Conservation (phyloP, 2,329 filamentous ascomycete species). For the Fusarium tupiense region DNA sequence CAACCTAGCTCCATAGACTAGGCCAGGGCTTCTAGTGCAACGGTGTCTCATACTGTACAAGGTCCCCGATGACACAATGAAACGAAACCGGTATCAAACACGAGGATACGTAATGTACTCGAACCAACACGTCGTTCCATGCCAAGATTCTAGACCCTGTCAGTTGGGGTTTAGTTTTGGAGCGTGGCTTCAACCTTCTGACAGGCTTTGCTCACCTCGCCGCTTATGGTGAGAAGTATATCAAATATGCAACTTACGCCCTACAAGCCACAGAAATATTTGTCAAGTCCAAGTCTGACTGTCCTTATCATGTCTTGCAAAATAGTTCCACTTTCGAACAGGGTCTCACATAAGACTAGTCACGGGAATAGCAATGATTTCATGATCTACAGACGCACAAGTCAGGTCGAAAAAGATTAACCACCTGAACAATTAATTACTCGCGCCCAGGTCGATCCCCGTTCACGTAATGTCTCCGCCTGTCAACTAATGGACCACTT, state of each 20-base stretch:
- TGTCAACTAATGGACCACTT: background rate
- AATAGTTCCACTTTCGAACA: background rate
- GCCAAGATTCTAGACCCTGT: background rate
- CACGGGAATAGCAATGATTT: background rate
- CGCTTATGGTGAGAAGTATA: background rate
- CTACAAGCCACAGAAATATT: background rate
- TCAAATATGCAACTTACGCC: background rate
- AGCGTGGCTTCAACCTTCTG: background rate
- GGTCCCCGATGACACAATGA: background rate
- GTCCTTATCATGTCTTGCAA: background rate
- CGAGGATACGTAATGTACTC: background rate
- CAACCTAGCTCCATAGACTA: background rate
- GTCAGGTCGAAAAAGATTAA: background rate
- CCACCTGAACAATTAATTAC: background rate
- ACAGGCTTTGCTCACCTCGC: background rate
- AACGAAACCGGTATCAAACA: background rate
- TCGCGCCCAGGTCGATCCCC: background rate
- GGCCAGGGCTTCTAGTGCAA: conserved; percentile 1
- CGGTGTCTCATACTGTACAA: background rate
- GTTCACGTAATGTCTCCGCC: background rate
- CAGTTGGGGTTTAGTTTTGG: background rate
- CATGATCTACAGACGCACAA: background rate
- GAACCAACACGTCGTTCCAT: conserved; percentile 5
- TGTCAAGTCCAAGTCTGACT: background rate
- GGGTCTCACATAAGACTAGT: background rate